Evolutionary conservation across 108 stramenopile genomes (phyloP), one percentile per base, ranked within the genome.

Genomic region (Stephanodiscus triporus): DNA sequence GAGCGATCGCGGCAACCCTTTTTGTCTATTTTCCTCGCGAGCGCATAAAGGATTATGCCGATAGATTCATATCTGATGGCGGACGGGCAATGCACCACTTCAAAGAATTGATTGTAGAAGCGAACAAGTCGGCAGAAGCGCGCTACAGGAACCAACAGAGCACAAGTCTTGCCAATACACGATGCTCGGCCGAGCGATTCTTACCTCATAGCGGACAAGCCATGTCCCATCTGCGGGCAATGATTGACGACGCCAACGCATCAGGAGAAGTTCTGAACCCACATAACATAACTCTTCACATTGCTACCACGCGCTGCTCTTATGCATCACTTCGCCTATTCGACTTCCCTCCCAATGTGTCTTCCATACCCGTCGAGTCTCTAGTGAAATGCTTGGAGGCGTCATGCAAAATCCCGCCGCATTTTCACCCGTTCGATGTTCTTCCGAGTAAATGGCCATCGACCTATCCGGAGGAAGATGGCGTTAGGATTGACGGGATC

Each of bases 381-480:
- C 24, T 87, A 0, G 30, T 85, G 26, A 64, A 65, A 50, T 74
- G 74, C 17, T 47, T 89, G 10, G 38, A 85, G 30, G 88, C 88
- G 19, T 89, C 88, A 5, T 89, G 86, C 61, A 55, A 57, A 57
- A 89, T 89, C 53, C 88, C 88, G 0, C 40, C 24, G n/a, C 65
- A 72, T 32, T 86, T 89, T 63, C 88, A 89, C 58, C 88, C 88
- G 9, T 73, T 51, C 13, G 88, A 89, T 63, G 60, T 85, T 9
- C 71, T 87, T 38, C 38, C 66, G 30, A 65, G 47, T 56, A 66
- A 23, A 13, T 40, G 37, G 67, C 73, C 55, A 6, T 50, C 54
- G 17, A 76, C 58, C 19, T 89, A 87, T 69, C 82, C 86, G 17
- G 72, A 85, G 11, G 64, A 65, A 22, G 84, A 89, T 40, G 86